Percentiles rank a stretch among this genome's conserved stretches.
phyloP scores from a whole-genome alignment of 345 rosid genomes.

The Citrus glauca region DNA sequence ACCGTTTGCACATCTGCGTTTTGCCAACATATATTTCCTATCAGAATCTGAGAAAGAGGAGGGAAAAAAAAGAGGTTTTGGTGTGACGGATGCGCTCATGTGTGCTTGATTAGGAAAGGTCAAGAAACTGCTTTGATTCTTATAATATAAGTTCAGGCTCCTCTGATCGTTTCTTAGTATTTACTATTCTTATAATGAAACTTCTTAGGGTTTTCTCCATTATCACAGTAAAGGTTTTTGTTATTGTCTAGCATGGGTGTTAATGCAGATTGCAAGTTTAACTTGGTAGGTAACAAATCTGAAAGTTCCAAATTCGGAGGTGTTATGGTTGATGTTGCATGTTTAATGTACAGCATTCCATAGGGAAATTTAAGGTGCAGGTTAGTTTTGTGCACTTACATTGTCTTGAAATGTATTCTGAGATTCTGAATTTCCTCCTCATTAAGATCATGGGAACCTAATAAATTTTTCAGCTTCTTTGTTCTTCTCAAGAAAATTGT shows the following conservation, averaged over 20 bases:
- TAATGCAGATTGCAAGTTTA: not conserved
- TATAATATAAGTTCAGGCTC: not conserved
- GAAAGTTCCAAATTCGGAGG: not conserved
- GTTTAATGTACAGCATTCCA: not conserved
- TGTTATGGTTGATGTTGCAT: not conserved
- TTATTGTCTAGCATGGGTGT: not conserved
- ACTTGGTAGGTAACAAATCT: not conserved
- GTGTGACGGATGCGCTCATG: not conserved
- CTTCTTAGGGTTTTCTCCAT: not conserved
- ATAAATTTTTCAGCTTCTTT: slow-evolving; percentile 47
- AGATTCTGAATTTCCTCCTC: slow-evolving; percentile 53
- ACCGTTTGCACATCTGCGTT: slow-evolving; percentile 53
- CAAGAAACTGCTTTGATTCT: not conserved
- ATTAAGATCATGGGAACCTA: slow-evolving; percentile 54
- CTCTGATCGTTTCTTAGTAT: not conserved
- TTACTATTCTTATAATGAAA: not conserved
- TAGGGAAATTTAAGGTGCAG: not conserved
- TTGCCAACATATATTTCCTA: not conserved
- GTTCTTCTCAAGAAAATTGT: slow-evolving; percentile 45
- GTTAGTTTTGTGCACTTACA: slow-evolving; percentile 27
- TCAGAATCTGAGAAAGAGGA: not conserved
- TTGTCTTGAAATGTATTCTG: slow-evolving; percentile 37
- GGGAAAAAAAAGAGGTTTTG: not conserved
- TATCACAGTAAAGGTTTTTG: not conserved
- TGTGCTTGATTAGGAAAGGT: not conserved